These are phyloP conservation scores for Aquilaria yunnanensis DNA, from an alignment of 345 rosid genomes.

Conservation along the genomic window DNA sequence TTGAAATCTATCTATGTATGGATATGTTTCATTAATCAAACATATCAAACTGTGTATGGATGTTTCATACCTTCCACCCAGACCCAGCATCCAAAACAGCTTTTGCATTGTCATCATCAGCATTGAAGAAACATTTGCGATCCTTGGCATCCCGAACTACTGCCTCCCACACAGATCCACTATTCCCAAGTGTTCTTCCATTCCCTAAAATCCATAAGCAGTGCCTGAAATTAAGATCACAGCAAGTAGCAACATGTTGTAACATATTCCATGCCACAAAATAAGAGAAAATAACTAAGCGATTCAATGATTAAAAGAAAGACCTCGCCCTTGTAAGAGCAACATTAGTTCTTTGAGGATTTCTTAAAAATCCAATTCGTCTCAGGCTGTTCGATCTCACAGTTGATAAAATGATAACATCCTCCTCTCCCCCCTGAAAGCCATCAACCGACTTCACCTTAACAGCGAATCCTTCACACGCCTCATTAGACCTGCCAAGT, in stretches of 20 bases:
- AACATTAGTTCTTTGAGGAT: constrained; percentile 26
- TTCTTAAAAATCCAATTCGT: constrained; percentile 27
- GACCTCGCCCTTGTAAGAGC: constrained; percentile 49
- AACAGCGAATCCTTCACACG: constrained; percentile 18
- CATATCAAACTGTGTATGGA: no score
- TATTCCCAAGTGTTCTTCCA: constrained; percentile 27
- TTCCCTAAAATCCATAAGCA: constrained; percentile 53
- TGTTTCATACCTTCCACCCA: no score
- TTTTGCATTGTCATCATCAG: constrained; percentile 32
- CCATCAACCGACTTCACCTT: constrained; percentile 34
- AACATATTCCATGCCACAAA: neutral
- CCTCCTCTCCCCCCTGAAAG: constrained; percentile 40
- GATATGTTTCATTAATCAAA: no score
- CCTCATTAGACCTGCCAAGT: constrained; percentile 14
- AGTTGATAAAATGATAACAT: constrained; percentile 33
- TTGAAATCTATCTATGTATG: no score
- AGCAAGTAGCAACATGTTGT: no score
- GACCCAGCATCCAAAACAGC: constrained; percentile 16
- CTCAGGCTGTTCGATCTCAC: constrained; percentile 28
- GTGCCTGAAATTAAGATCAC: constrained; percentile 19
- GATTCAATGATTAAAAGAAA: neutral
- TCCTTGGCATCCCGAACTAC: constrained; percentile 33
- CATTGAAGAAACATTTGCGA: constrained; percentile 37
- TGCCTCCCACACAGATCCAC: constrained; percentile 31
- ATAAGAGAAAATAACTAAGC: neutral